Evolutionary conservation across 805 yeast species (phyloP), one percentile per base, ranked within the genome.

Genomic region (Wickerhamomyces bovis): DNA sequence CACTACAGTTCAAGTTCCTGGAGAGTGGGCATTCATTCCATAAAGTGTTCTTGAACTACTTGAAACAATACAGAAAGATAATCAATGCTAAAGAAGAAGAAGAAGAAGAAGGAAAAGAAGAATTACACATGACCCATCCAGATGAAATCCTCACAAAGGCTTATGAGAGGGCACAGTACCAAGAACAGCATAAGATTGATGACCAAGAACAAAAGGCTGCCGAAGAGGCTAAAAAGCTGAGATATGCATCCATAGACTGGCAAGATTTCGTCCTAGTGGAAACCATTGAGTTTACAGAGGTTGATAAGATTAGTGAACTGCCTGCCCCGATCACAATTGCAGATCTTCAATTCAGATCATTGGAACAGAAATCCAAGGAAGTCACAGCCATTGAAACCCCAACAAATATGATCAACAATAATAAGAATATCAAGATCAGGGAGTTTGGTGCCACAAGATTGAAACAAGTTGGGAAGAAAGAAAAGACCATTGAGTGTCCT

Each of bases 191-290:
- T 26, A 69, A 68, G 19, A 67, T 64, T 19, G 52, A 73, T 44
- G 59, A 58, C 6, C 63, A 68, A 41, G 69, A 69, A 44, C 67
- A 67, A 8, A 60, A 60, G 33, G 55, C 60, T 49, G 54, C 53
- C 49, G 63, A 71, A 54, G 64, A 66, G 49, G 51, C 62, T 45
- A 43, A 63, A 60, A 73, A 72, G 47, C 53, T 79, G 6, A 81
- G 76, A 38, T 87, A 75, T 65, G 88, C 90, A 0, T 76, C 85
- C 10, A 81, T 89, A 20, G 89, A 90, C 65, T 92, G 99, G 99
- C 81, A 82, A 46, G 87, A 85, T 51, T 92, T 90, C 59, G 71
- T 74, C 2, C 71, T 87, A 16, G 83, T 87, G 8, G 88, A 81
- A 43, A 79, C 83, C 2, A 71, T 89, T 13, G 80, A 74, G 42